Evolutionary conservation across 2,329 filamentous ascomycete species (phyloP), one percentile per base, ranked within the genome.

Genomic region (Fusarium caatingaense): DNA sequence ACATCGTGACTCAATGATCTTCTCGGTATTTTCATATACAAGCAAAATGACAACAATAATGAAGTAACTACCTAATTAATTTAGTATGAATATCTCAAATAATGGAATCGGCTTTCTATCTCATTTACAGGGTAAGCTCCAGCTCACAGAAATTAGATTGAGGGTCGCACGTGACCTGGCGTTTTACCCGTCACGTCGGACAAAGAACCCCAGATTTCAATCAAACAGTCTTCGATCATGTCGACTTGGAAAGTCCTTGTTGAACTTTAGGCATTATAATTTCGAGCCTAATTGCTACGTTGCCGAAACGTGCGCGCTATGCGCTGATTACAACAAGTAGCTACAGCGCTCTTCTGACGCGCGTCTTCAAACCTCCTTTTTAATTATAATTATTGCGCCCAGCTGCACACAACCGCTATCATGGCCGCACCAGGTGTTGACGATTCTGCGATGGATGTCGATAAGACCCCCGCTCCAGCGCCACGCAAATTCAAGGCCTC

Each of bases 401-500:
- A 51, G 58, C 44, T 34, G 40, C 44, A 48, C 44, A 53, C 20
- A 16, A 40, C 54, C n/a, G 32, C 50, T 28, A 57, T 40, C 48
- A 54, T 62, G 59, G 72, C 76, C 12, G 71, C 75, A 37, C 65
- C 77, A 54, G 66, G 54, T 34, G 49, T 77, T 10, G 66, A 73
- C 41, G 60, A 73, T 60, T 40, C 74, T 13, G 69, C 66, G 10
- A 51, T 59, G 27, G 69, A 74, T 27, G 51, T 60, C 27, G 69
- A 78, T 21, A 34, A 63, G 15, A 23, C 49, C 3, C 27, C 55
- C 15, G 47, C 68, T 12, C 47, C 74, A 8, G 65, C 67, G 27
- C 56, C 73, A 2, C 78, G 80, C 72, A 91, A 89, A 74, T 88
- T 91, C 77, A 93, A 93, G 78, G 88, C 91, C 5, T 91, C 90